Percentiles rank a stretch among this genome's conserved stretches.
Conservation (phyloP, 352 stramenopile genomes). For the Globisporangium emineosum region DNA sequence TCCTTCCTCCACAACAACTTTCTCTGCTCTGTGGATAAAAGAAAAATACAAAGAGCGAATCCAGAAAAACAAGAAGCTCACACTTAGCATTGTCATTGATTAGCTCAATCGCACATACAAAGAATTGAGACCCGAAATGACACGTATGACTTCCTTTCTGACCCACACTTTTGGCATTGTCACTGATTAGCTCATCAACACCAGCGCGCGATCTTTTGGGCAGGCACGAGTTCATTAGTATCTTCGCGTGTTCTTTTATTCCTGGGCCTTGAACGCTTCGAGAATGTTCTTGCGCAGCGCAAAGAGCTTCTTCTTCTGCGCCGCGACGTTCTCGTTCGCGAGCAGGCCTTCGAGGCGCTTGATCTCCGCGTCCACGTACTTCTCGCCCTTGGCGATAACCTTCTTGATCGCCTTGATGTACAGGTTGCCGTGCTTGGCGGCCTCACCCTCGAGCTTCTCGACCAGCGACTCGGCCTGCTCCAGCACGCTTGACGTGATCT, state of each 20-base stretch:
- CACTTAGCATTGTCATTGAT: too few species aligned
- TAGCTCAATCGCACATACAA: too few species aligned
- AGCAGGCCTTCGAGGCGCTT: constrained; percentile 77
- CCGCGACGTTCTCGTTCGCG: constrained; percentile 74
- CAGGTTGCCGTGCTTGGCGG: constrained; percentile 74
- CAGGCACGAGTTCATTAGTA: neutral
- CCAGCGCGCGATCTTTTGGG: neutral
- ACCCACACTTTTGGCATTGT: too few species aligned
- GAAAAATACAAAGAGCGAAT: constrained; percentile 10
- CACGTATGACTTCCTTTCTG: neutral
- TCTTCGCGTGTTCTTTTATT: constrained; percentile 14
- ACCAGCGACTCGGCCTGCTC: constrained; percentile 71
- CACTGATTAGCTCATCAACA: neutral
- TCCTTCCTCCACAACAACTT: neutral
- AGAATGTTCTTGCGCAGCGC: constrained; percentile 90
- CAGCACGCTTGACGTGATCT: constrained; percentile 66
- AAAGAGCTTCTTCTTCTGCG: constrained; percentile 90
- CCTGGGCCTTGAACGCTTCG: constrained; percentile 52
- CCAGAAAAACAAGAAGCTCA: neutral
- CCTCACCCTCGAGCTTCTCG: constrained; percentile 60
- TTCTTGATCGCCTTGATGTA: constrained; percentile 92
- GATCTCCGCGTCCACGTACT: constrained; percentile 85
- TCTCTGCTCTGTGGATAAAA: neutral
- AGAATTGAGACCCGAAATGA: too few species aligned
- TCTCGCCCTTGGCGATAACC: constrained; percentile 81